These are phyloP conservation scores for Fusarium praegraminearum DNA, from an alignment of 2,329 filamentous ascomycete species.

Conservation along the genomic window DNA sequence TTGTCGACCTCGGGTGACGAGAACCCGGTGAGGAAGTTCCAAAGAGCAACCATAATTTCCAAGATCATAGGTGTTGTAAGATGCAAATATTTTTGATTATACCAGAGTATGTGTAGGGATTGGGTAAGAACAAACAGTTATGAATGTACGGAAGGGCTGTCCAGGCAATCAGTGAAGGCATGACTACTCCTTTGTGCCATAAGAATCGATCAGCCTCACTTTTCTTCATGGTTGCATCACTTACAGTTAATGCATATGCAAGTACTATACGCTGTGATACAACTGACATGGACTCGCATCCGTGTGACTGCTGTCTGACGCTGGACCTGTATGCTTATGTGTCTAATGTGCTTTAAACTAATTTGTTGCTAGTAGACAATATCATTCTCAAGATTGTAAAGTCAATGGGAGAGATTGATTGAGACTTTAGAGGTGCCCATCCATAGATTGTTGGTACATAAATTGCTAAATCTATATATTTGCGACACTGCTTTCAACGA, in stretches of 20 bases:
- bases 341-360: neutral
- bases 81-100: neutral
- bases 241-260: conserved; percentile 16
- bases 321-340: neutral
- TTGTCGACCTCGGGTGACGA: neutral
- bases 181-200: no score
- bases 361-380: neutral
- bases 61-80: neutral
- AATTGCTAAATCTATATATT: neutral
- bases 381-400: neutral
- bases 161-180: no score
- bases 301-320: conserved; percentile 7
- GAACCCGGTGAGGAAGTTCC: neutral
- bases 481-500: neutral
- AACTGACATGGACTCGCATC: neutral
- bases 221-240: neutral
- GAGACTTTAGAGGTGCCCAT: neutral
- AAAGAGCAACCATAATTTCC: neutral
- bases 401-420: neutral
- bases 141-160: no score
- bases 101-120: no score
- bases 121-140: no score
- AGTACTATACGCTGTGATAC: neutral
- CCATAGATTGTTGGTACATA: neutral
- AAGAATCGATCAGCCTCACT: no score